phyloP scores from a whole-genome alignment of 1,284 basidiomycete species.

The Leccinum colubrinum region DNA sequence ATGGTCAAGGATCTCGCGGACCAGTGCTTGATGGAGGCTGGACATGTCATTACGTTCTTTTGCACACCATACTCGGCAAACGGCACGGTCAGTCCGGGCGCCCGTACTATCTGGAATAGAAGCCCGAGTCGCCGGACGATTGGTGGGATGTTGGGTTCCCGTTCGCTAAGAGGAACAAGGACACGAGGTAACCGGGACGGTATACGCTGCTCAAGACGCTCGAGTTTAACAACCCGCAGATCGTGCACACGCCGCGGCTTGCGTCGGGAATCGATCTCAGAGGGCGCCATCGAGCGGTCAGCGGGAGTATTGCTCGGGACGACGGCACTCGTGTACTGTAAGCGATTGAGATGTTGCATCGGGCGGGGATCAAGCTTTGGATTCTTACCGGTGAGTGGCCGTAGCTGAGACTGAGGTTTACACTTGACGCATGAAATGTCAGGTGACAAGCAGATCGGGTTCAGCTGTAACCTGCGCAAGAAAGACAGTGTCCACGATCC shows the following conservation, averaged over 20 bases:
- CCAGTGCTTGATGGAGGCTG: slow-evolving; percentile 58
- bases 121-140: slow-evolving; percentile 97
- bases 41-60: slow-evolving; percentile 83
- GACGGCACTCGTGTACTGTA: slow-evolving; percentile 87
- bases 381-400: slow-evolving; percentile 40
- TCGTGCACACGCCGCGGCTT: slow-evolving; percentile 83
- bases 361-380: slow-evolving; percentile 95
- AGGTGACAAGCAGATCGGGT: slow-evolving; percentile 95
- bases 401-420: too few relatives aligned
- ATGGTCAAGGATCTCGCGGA: slow-evolving; percentile 78
- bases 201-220: slow-evolving; percentile 80
- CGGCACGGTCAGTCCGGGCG: slow-evolving; percentile 60
- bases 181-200: slow-evolving; percentile 83
- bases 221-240: slow-evolving; percentile 74
- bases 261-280: slow-evolving; percentile 66
- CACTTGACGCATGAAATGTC: too few relatives aligned
- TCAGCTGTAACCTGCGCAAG: slow-evolving; percentile 91
- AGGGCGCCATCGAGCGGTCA: slow-evolving; percentile 73
- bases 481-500: slow-evolving; percentile 93
- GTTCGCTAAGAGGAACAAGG: slow-evolving; percentile 77
- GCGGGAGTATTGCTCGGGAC: slow-evolving; percentile 84
- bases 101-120: slow-evolving; percentile 81
- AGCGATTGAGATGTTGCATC: slow-evolving; percentile 89
- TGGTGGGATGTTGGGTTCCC: slow-evolving; percentile 95
- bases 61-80: slow-evolving; percentile 85